These are phyloP conservation scores for Leishmania turanica DNA, from an alignment of 208 protist genomes.

Conservation along the genomic window DNA sequence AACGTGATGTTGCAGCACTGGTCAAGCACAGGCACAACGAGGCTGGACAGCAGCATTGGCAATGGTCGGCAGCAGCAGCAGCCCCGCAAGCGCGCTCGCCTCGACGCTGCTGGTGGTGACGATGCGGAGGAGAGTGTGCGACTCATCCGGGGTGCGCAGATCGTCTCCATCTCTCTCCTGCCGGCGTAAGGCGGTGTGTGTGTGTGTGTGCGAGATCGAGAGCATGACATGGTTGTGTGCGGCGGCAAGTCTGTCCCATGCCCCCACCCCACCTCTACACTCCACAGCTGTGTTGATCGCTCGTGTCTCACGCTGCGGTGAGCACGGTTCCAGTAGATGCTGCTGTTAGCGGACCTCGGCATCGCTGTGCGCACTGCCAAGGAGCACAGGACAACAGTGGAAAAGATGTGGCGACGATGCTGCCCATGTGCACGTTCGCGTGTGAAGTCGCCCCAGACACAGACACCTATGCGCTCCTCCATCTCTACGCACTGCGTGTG, in stretches of 20 bases:
- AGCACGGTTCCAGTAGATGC: neutral
- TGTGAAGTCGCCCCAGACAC: neutral
- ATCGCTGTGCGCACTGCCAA: neutral
- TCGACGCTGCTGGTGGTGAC: neutral
- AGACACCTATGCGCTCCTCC: neutral
- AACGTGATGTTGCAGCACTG: conserved; percentile 67
- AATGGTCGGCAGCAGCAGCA: conserved; percentile 7
- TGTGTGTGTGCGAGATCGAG: too few relatives aligned
- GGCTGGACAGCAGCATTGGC: neutral
- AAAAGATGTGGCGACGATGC: neutral
- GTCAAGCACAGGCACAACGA: conserved; percentile 16
- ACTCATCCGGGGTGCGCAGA: conserved; percentile 56
- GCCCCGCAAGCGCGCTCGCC: conserved; percentile 22
- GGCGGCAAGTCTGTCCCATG: neutral
- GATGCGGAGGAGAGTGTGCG: conserved; percentile 36
- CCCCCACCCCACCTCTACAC: neutral
- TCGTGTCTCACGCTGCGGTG: neutral
- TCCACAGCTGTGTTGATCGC: neutral
- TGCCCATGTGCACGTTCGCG: neutral
- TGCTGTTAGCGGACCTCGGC: too few relatives aligned
- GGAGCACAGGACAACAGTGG: neutral
- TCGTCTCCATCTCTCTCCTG: conserved; percentile 44
- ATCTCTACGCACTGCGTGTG: neutral
- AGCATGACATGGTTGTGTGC: neutral
- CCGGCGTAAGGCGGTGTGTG: neutral